These are phyloP conservation scores for Crithidia bombi DNA, from an alignment of 208 protist genomes.

Conservation along the genomic window DNA sequence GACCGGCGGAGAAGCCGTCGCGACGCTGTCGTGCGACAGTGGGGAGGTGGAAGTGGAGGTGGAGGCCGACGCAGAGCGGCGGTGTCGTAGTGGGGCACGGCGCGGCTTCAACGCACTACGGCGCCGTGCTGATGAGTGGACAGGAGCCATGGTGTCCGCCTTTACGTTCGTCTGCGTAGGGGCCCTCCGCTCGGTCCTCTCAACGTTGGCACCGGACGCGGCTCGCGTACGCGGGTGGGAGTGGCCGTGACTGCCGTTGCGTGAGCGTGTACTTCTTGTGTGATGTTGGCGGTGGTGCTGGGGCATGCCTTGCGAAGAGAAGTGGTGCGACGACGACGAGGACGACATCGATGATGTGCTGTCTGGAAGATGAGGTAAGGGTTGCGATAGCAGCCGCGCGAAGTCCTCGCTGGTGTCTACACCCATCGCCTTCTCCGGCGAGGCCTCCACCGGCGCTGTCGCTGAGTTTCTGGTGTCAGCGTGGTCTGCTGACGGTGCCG, in stretches of 20 bases:
- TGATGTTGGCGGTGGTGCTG: background rate
- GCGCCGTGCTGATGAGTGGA: background rate
- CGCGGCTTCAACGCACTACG: slow-evolving; percentile 3
- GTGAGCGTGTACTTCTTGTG: background rate
- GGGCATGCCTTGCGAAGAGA: background rate
- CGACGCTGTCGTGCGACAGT: slow-evolving; percentile 7
- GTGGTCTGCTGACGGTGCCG: no score
- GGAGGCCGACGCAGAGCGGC: slow-evolving; percentile 6
- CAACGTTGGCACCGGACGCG: no score
- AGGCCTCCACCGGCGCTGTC: background rate
- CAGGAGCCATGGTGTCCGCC: no score
- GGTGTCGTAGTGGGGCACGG: background rate
- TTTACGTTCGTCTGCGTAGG: no score
- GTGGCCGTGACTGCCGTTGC: background rate
- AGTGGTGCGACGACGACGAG: background rate
- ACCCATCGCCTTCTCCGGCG: background rate
- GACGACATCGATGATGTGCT: background rate
- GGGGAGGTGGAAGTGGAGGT: background rate
- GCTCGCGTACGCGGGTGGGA: background rate
- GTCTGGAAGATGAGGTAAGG: slow-evolving; percentile 26
- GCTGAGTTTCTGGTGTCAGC: background rate
- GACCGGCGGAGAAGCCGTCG: background rate
- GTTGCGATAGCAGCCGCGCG: slow-evolving; percentile 17
- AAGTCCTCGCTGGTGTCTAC: background rate
- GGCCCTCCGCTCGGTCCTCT: no score